Conservation (phyloP, 257 asterid species). For the Plantago elongata region DNA sequence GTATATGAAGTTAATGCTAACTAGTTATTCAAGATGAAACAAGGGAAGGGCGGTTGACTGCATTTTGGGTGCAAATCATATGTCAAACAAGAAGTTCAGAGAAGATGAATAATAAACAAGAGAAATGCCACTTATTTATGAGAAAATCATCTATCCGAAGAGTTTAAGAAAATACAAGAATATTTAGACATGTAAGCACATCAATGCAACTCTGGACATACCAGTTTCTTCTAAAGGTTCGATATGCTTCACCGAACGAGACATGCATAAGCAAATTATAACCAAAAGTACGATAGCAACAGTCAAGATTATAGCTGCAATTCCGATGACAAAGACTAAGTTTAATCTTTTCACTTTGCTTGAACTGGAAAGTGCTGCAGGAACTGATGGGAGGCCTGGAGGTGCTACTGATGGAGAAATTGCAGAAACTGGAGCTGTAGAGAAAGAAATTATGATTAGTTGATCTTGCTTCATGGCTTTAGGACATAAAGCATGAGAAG, state of each 20-base stretch:
- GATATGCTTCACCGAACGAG: slow-evolving; percentile 45
- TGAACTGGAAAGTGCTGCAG: slow-evolving; percentile 39
- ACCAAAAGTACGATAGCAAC: slow-evolving; percentile 48
- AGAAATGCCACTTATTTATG: not conserved
- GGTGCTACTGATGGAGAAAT: slow-evolving; percentile 48
- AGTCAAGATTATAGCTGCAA: slow-evolving; percentile 62
- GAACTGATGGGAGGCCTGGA: slow-evolving; percentile 48
- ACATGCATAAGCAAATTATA: slow-evolving; percentile 51
- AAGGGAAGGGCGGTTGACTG: too few species aligned
- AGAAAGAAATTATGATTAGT: slow-evolving; percentile 15
- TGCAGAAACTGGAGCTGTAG: slow-evolving; percentile 66
- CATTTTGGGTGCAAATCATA: too few species aligned
- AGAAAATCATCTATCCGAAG: not conserved
- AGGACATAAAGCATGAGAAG: too few species aligned
- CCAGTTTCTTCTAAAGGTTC: slow-evolving; percentile 53
- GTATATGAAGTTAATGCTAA: too few species aligned
- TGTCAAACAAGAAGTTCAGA: too few species aligned
- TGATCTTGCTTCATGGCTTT: too few species aligned
- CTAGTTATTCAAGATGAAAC: too few species aligned
- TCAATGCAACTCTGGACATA: slow-evolving; percentile 24
- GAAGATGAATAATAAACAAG: too few species aligned
- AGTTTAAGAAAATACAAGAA: slow-evolving; percentile 2
- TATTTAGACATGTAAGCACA: not conserved
- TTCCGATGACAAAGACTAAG: slow-evolving; percentile 56
- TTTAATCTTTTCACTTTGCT: slow-evolving; percentile 45